Evolutionary conservation across 768 basidiomycete genomes (phyloP), one percentile per base, ranked within the genome.

Genomic region (Cystobasidiopsis lactophilus): DNA sequence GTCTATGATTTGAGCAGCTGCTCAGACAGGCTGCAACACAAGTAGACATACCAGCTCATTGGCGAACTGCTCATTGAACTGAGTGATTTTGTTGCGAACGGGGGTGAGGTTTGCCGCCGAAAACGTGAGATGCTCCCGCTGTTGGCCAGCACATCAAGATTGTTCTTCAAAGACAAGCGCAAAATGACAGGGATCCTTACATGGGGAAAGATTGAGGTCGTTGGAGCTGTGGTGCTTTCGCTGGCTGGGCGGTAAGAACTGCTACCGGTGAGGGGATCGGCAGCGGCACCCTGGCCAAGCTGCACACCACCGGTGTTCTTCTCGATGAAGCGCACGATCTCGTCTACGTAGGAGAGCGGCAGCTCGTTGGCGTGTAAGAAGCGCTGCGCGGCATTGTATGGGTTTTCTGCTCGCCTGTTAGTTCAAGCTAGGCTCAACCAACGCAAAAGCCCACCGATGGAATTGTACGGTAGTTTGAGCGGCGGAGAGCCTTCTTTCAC

Each of bases 401-500:
- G 81, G 66, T 95, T 95, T 59, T 96, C 89, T 93, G 61, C 0
- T n/a, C n/a, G n/a, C n/a, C n/a, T n/a, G n/a, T n/a, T n/a, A n/a
- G n/a, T 46, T 37, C 24, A 40, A n/a, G 23, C 5, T n/a, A 40
- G 46, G 2, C 10, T 29, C 9, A 3, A 19, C 18, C 45, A 16
- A 21, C 19, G 14, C 27, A 48, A 31, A 29, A 9, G n/a, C 44
- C 5, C 26, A 57, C 53, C 49, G 21, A 55, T 74, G 24, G 75
- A 77, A 64, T 96, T 95, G 66, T 84, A 96, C 0, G 91, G 91
- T 21, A 98, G 73, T 63, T 95, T 96, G 58, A 96, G 71, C 5
- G 89, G 79, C 11, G 91, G 89, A 16, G 76, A 77, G 2, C 88
- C 89, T 55, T 93, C 91, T 62, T 85, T 75, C 26, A 95, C 80